Evolutionary conservation across 805 yeast species (phyloP), one percentile per base, ranked within the genome.

Genomic region (Metschnikowia orientalis): DNA sequence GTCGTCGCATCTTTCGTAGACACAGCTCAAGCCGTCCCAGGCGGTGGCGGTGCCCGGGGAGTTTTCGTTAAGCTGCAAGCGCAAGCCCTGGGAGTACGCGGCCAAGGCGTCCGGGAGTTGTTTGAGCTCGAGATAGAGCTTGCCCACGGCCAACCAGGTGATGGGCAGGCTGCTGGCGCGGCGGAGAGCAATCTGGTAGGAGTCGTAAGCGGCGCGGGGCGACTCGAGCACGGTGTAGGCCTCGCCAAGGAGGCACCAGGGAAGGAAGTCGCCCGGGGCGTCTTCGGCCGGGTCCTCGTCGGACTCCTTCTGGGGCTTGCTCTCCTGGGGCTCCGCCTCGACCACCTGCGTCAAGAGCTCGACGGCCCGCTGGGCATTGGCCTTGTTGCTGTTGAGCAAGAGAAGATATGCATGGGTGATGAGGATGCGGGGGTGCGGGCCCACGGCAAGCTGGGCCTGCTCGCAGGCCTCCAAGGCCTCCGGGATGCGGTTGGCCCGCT

Each of bases 91-190:
- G 0, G 82, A 72, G 48, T 75, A 79, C 2, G 85, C 84, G 5
- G 79, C 77, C 31, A 79, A 57, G 0, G 86, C 79, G 47, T 79
- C 86, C 3, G 77, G 72, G 15, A 79, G 51, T 52, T 79, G 86
- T 28, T 73, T 73, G 42, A 77, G 57, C 40, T 69, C 69, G 35
- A 79, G 53, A 46, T 79, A 79, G 30, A 80, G 58, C 8, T 74
- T 67, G 3, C 84, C 88, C 18, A 79, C 76, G 0, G 80, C 76
- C 20, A 79, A 56, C 88, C 86, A 79, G 3, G 81, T 72, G 30
- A 76, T 58, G n/a, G 83, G 76, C 9, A 70, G 67, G 10, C 59
- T 54, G 12, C 76, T 69, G 0, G 77, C 75, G 26, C 73, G 66
- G 41, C 72, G 59, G 34, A 76, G 55, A 2, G 81, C 75, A 28